These are phyloP conservation scores for Ilyonectria robusta DNA, from an alignment of 2,329 filamentous ascomycete species.

Conservation along the genomic window DNA sequence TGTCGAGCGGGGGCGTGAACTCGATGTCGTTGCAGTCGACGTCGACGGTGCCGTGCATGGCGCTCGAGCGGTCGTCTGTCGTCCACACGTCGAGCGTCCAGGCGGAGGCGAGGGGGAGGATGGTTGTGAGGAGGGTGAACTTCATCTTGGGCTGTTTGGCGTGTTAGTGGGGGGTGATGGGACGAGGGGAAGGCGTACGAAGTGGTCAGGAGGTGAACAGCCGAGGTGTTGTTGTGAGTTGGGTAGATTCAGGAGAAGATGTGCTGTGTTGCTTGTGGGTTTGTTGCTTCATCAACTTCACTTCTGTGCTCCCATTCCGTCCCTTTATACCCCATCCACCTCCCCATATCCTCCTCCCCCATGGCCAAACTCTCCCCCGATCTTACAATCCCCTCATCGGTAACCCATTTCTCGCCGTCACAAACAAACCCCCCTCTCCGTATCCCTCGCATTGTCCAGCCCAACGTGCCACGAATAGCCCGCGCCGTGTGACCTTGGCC, in stretches of 20 bases:
- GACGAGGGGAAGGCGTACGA: background rate
- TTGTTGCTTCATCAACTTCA: background rate
- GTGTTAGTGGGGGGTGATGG: background rate
- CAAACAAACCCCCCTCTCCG: background rate
- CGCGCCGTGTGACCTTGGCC: background rate
- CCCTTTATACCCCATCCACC: slow-evolving; percentile 15
- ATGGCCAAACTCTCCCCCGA: slow-evolving; percentile 19
- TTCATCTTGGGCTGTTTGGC: slow-evolving; percentile 1
- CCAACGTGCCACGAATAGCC: background rate
- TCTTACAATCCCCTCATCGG: slow-evolving; percentile 9
- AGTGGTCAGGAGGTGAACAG: background rate
- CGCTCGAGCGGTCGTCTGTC: slow-evolving; percentile 14
- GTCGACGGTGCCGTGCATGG: slow-evolving; percentile 17
- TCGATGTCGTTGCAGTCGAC: slow-evolving; percentile 15
- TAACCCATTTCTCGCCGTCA: background rate
- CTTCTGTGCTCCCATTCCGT: background rate
- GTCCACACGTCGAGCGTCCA: slow-evolving; percentile 23
- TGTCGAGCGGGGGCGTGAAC: slow-evolving; percentile 5
- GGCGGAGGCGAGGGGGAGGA: slow-evolving; percentile 13
- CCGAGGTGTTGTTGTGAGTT: background rate
- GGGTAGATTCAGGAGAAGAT: background rate
- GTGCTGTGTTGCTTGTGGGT: background rate
- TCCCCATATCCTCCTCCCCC: background rate
- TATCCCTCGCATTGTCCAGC: slow-evolving; percentile 2
- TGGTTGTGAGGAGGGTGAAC: background rate